Percentiles rank a stretch among this genome's conserved stretches.
These are phyloP conservation scores for Flueggea neowawraea DNA, from an alignment of 441 rosid genomes.

Conservation along the genomic window DNA sequence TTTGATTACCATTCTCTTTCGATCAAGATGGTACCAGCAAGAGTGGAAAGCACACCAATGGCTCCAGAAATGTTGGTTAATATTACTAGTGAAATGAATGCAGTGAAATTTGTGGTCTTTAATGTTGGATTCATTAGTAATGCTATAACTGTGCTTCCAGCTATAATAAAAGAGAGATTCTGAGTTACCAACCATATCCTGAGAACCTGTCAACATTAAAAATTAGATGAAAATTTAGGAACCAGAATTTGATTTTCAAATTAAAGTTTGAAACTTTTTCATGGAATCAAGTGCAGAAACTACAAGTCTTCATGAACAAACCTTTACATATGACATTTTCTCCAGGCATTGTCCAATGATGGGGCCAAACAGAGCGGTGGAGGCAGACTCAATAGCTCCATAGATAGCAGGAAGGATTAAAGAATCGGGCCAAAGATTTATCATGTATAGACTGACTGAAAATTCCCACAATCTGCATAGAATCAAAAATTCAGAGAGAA, in stretches of 20 bases:
- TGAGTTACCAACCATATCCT: constrained; percentile 66
- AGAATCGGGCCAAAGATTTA: constrained; percentile 78
- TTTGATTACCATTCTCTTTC: constrained; percentile 88
- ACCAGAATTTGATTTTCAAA: too few relatives aligned
- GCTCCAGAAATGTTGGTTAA: constrained; percentile 71
- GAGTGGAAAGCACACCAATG: constrained; percentile 70
- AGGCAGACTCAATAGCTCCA: constrained; percentile 73
- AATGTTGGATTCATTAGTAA: constrained; percentile 40
- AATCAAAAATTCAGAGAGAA: not conserved
- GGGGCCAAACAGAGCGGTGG: constrained; percentile 66
- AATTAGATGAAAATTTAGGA: too few relatives aligned
- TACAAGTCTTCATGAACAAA: constrained; percentile 7
- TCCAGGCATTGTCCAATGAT: constrained; percentile 63
- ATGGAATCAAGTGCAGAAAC: too few relatives aligned
- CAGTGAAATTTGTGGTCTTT: constrained; percentile 34
- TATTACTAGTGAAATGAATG: constrained; percentile 41
- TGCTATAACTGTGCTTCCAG: constrained; percentile 61
- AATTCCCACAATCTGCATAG: constrained; percentile 87
- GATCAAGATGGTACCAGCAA: constrained; percentile 74
- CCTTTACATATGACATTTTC: constrained; percentile 54
- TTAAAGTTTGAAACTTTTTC: too few relatives aligned
- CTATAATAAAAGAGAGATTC: constrained; percentile 65
- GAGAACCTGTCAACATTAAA: constrained; percentile 43
- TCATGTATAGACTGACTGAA: constrained; percentile 82
- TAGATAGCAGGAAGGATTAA: constrained; percentile 73